These are phyloP conservation scores for Chytriomyces confervae DNA, from an alignment of 192 early-diverging fungal species.

Conservation along the genomic window DNA sequence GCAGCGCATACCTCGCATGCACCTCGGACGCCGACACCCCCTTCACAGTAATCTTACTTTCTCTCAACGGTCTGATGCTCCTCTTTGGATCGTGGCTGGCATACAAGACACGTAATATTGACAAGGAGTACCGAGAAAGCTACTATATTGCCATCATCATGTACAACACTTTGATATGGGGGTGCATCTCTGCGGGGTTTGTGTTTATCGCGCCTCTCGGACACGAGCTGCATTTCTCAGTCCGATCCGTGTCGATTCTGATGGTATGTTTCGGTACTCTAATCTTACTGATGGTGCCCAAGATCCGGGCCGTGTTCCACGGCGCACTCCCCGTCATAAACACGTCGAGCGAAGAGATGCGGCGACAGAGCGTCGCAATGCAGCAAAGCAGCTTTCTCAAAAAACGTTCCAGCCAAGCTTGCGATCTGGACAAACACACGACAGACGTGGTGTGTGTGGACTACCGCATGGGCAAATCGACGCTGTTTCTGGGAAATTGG, in stretches of 20 bases:
- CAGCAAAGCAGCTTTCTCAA: no score
- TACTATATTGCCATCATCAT: neutral
- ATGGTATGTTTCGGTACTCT: neutral
- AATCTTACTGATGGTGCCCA: neutral
- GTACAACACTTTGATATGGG: conserved; percentile 4
- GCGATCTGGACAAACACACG: no score
- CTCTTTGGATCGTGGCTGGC: neutral
- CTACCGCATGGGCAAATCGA: no score
- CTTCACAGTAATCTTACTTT: neutral
- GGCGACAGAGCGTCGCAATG: no score
- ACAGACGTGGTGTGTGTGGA: no score
- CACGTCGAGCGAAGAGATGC: no score
- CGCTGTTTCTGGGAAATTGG: no score
- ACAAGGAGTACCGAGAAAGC: neutral
- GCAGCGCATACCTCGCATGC: neutral
- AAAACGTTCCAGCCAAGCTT: no score
- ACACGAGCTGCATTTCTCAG: neutral
- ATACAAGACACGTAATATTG: neutral
- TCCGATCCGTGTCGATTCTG: neutral
- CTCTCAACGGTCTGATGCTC: neutral
- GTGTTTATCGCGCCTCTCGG: neutral
- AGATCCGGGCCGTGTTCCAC: neutral
- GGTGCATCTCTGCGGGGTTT: neutral
- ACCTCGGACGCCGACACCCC: neutral
- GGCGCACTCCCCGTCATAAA: no score